phyloP scores from a whole-genome alignment of 306 rosid species.

The Elaeagnus macrophylla region DNA sequence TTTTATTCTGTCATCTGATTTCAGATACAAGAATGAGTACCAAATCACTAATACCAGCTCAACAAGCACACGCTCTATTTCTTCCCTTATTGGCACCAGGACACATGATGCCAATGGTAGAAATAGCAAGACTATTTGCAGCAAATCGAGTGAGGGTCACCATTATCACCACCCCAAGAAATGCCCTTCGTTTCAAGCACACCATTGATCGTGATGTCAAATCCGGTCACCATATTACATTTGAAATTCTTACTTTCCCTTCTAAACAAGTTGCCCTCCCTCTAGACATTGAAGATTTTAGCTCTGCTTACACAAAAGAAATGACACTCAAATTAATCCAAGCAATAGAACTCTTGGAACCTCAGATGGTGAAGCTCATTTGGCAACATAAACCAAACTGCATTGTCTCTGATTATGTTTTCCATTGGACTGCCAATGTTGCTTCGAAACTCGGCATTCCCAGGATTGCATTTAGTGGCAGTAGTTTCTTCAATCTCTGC shows the following conservation, averaged over 20 bases:
- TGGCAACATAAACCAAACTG: constrained; percentile 1
- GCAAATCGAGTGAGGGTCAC: background rate
- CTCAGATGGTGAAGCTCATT: constrained; percentile 2
- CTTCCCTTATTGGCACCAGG: background rate
- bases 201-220: background rate
- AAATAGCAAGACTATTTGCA: constrained; percentile 1
- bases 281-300: background rate
- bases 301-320: background rate
- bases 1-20: too few relatives aligned
- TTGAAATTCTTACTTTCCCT: background rate
- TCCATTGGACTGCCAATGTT: constrained; percentile 9
- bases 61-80: background rate
- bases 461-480: background rate
- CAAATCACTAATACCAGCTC: too few relatives aligned
- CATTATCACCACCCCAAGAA: background rate
- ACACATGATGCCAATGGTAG: constrained; percentile 2
- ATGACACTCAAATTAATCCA: background rate
- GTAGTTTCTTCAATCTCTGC: constrained; percentile 1
- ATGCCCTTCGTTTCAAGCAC: background rate
- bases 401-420: constrained; percentile 10
- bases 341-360: background rate
- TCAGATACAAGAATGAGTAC: too few relatives aligned
- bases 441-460: constrained; percentile 9
- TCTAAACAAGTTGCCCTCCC: constrained; percentile 3
- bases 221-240: background rate